phyloP scores from a whole-genome alignment of 192 early-diverging fungal genomes.

The Coemansia sp. region DNA sequence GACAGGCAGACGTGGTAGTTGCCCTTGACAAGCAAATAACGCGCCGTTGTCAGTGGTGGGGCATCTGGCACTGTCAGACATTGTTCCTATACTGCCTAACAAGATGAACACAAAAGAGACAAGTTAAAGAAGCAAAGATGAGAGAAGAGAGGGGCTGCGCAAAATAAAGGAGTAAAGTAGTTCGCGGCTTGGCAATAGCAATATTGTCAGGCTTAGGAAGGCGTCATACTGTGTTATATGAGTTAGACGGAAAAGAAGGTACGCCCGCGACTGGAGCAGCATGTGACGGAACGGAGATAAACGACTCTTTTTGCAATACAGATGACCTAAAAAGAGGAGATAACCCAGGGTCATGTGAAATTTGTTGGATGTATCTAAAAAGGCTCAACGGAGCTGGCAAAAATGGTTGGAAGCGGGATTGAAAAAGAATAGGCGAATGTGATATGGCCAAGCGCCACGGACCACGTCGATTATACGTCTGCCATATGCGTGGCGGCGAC shows the following conservation, averaged over 20 bases:
- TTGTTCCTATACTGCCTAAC: background rate
- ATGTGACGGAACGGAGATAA: background rate
- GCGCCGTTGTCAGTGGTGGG: slow-evolving; percentile 38
- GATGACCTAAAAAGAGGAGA: background rate
- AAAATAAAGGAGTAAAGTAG: background rate
- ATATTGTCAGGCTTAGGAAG: background rate
- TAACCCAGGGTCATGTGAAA: background rate
- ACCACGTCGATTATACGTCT: background rate
- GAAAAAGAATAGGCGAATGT: background rate
- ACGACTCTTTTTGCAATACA: background rate
- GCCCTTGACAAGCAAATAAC: slow-evolving; percentile 65
- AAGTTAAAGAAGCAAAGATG: background rate
- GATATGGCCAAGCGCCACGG: background rate
- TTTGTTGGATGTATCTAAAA: background rate
- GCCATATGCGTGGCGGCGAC: background rate
- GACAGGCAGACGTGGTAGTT: slow-evolving; percentile 84
- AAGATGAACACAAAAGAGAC: background rate
- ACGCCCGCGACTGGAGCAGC: background rate
- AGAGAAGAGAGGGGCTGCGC: background rate
- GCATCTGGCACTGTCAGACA: slow-evolving; percentile 14
- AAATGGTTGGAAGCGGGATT: no score
- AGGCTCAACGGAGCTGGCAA: background rate
- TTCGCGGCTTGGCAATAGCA: background rate
- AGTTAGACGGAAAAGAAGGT: no score
- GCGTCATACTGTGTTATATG: no score